A percentile compares a stretch with the other conserved stretches of the same genome.
Evolutionary conservation across 768 basidiomycete species (phyloP).

Genomic region (Hygrocybe punicea): DNA sequence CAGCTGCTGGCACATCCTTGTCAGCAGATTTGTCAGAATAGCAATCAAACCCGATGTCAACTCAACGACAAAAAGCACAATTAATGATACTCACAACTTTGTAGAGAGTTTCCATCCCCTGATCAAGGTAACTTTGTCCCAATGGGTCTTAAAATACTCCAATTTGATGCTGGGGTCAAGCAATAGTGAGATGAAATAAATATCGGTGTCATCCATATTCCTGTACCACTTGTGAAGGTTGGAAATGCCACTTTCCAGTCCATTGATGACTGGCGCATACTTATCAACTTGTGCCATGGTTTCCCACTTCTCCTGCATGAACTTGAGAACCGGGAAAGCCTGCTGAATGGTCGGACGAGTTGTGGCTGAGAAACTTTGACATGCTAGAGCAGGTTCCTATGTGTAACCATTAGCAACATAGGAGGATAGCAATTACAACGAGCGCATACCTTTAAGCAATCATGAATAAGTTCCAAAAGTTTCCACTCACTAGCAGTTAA

Average conservation of each 20-base stretch:
- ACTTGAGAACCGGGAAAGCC: constrained; percentile 27
- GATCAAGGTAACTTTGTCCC: constrained; percentile 13
- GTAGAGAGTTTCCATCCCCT: constrained; percentile 13
- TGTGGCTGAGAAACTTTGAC: constrained; percentile 24
- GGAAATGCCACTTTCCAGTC: constrained; percentile 21
- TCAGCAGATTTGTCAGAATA: neutral
- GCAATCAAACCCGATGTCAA: neutral
- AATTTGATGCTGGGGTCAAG: constrained; percentile 22
- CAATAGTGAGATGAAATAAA: constrained; percentile 24
- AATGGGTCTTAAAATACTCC: constrained; percentile 17
- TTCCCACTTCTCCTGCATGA: constrained; percentile 17
- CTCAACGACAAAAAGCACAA: neutral
- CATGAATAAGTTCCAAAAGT: neutral
- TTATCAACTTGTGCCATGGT: constrained; percentile 14
- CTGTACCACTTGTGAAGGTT: constrained; percentile 30
- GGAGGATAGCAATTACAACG: constrained; percentile 1
- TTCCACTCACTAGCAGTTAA: neutral
- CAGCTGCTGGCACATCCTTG: neutral
- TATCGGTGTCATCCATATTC: constrained; percentile 19
- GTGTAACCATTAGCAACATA: constrained; percentile 27
- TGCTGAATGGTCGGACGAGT: constrained; percentile 22
- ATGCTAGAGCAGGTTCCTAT: constrained; percentile 23
- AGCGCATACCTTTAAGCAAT: neutral
- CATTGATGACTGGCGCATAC: constrained; percentile 15
- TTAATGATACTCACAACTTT: constrained; percentile 13